These are phyloP conservation scores for Ophiobolus disseminans DNA, from an alignment of 2,329 filamentous ascomycete species.

Conservation along the genomic window DNA sequence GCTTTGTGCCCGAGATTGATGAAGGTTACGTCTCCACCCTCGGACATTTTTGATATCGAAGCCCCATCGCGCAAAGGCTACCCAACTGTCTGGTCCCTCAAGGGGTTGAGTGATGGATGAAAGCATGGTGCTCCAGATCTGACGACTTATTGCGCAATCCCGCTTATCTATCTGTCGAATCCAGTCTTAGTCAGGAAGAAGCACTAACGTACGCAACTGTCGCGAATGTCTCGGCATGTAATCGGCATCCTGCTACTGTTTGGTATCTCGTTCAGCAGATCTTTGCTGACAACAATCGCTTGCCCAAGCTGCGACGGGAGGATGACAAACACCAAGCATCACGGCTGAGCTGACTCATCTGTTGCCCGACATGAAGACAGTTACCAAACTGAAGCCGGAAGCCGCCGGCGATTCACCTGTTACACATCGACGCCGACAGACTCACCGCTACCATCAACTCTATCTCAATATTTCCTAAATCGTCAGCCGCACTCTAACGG, in stretches of 20 bases:
- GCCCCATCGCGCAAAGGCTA: no score
- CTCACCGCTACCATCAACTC: conserved; percentile 5
- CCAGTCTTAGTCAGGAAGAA: conserved; percentile 14
- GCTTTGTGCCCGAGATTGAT: not conserved
- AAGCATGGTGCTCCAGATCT: no score
- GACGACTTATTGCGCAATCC: no score
- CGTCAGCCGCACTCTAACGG: conserved; percentile 18
- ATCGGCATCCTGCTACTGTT: conserved; percentile 9
- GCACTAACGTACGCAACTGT: conserved; percentile 15
- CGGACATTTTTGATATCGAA: no score
- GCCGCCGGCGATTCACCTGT: not conserved
- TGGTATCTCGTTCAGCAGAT: conserved; percentile 9
- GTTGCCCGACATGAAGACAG: not conserved
- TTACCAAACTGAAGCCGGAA: no score
- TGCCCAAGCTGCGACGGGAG: not conserved
- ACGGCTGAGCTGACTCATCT: not conserved
- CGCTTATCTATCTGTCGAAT: no score
- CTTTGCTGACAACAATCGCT: not conserved
- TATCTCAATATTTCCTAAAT: conserved; percentile 20
- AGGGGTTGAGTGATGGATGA: no score
- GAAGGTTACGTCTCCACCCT: no score
- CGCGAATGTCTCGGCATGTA: conserved; percentile 5
- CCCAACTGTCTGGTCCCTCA: no score
- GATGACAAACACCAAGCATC: not conserved
- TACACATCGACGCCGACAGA: not conserved